Percentiles rank a stretch among this genome's conserved stretches.
These are phyloP conservation scores for Psidium guajava DNA, from an alignment of 345 rosid species.

Conservation along the genomic window DNA sequence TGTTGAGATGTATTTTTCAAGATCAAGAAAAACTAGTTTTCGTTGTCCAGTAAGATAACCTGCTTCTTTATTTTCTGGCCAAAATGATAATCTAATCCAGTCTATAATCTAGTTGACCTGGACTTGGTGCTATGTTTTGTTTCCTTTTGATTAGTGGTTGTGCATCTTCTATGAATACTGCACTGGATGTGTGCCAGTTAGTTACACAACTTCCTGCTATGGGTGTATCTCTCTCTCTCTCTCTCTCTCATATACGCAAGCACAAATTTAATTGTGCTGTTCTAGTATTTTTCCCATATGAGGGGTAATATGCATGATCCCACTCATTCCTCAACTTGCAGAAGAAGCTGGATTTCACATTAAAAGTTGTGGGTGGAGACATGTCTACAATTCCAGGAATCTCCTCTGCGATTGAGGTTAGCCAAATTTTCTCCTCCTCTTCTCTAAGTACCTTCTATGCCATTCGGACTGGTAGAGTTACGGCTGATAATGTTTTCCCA, in stretches of 20 bases:
- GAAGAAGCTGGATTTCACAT: slow-evolving; percentile 89
- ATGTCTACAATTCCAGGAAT: slow-evolving; percentile 84
- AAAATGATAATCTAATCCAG: not conserved
- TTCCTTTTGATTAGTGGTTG: not conserved
- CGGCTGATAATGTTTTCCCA: slow-evolving; percentile 12
- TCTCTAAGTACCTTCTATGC: not conserved
- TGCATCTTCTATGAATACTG: not conserved
- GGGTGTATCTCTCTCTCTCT: not conserved
- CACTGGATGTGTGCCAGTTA: not conserved
- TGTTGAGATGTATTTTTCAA: not conserved
- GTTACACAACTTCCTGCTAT: not conserved
- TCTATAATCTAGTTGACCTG: not conserved
- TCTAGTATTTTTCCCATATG: not conserved
- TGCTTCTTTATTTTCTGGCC: not conserved
- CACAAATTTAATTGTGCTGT: not conserved
- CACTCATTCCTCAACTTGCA: slow-evolving; percentile 29
- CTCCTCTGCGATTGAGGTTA: slow-evolving; percentile 82
- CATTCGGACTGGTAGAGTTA: not conserved
- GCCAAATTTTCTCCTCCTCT: slow-evolving; percentile 1
- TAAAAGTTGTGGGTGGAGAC: slow-evolving; percentile 93
- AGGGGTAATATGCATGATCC: not conserved
- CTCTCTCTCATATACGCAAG: not conserved
- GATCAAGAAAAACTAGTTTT: not conserved
- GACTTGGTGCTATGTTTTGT: not conserved
- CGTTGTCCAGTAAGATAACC: not conserved